These are phyloP conservation scores for Syzygium aqueum DNA, from an alignment of 345 rosid species.

Conservation along the genomic window DNA sequence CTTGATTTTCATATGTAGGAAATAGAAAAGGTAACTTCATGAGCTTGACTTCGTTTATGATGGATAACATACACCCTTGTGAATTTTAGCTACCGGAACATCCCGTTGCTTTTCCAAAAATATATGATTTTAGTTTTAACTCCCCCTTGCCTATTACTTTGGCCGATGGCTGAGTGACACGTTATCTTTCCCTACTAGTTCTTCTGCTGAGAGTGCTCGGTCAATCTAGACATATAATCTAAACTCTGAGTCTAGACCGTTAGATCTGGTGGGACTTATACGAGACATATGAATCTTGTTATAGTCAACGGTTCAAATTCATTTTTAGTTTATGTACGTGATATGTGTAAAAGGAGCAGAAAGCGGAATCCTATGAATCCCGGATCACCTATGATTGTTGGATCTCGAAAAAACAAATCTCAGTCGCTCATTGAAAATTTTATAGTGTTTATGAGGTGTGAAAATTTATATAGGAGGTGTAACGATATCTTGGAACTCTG, in stretches of 20 bases:
- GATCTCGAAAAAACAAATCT: background rate
- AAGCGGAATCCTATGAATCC: background rate
- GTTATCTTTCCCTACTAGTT: too few species aligned
- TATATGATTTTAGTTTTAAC: too few species aligned
- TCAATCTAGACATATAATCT: background rate
- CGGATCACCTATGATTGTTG: rapidly evolving
- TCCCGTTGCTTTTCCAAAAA: too few species aligned
- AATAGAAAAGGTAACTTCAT: too few species aligned
- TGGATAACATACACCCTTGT: too few species aligned
- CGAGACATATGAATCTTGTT: background rate
- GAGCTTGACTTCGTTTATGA: too few species aligned
- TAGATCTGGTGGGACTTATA: background rate
- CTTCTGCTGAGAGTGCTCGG: too few species aligned
- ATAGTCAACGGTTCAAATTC: rapidly evolving
- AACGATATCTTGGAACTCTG: too few species aligned
- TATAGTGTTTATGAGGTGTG: background rate
- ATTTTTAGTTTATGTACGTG: background rate
- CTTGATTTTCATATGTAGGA: too few species aligned
- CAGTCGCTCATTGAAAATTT: background rate
- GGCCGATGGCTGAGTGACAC: too few species aligned
- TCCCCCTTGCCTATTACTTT: too few species aligned
- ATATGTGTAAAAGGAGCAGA: background rate
- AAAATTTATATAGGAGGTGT: background rate
- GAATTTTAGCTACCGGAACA: too few species aligned
- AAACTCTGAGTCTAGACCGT: background rate